Conservation (phyloP, 129 eudicot species). For the Flaveria bidentis region DNA sequence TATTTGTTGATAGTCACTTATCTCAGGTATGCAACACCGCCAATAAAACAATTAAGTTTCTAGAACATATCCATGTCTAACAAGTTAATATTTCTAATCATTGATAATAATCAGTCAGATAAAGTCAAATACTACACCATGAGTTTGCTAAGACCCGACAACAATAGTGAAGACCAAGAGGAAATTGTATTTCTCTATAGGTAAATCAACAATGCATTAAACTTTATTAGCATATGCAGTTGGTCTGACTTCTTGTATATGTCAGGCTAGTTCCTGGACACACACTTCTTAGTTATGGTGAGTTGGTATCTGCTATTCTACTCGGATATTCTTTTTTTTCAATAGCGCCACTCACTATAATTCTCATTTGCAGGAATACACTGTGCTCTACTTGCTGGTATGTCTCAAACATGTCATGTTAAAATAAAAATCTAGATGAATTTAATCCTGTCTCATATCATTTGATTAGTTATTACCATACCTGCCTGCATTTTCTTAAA, state of each 20-base stretch:
- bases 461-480: neutral
- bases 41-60: constrained; percentile 4
- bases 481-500: neutral
- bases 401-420: constrained; percentile 25
- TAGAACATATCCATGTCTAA: constrained; percentile 7
- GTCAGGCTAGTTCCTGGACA: constrained; percentile 89
- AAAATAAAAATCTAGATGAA: constrained; percentile 4
- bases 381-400: constrained; percentile 95
- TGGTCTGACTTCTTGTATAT: constrained; percentile 21
- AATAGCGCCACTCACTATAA: constrained; percentile 23
- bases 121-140: constrained; percentile 86
- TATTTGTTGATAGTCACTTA: constrained; percentile 56
- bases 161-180: constrained; percentile 48
- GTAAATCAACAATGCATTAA: constrained; percentile 34
- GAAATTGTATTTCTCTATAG: constrained; percentile 83
- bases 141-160: constrained; percentile 84
- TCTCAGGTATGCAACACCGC: constrained; percentile 48
- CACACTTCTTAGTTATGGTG: constrained; percentile 88
- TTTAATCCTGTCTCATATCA: neutral
- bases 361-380: constrained; percentile 68
- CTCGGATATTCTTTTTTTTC: neutral
- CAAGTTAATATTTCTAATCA: constrained; percentile 11
- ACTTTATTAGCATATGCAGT: constrained; percentile 6
- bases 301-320: constrained; percentile 16
- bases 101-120: constrained; percentile 54